phyloP scores from a whole-genome alignment of 139 green algal genomes.

The Tetradesmus obliquus region DNA sequence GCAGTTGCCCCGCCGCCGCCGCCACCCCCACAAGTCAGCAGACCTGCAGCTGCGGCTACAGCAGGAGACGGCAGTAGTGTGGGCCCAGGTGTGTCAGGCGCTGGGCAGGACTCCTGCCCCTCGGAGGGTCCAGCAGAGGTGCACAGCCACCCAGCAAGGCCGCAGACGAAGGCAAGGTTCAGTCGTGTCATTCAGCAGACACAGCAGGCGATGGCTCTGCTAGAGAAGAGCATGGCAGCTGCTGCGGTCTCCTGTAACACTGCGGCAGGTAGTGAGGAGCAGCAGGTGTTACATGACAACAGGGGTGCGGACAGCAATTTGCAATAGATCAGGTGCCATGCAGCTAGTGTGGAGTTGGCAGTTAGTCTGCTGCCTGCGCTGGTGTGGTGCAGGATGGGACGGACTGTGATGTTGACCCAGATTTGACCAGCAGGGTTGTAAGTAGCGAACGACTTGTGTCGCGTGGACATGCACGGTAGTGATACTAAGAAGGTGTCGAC shows the following conservation, averaged over 20 bases:
- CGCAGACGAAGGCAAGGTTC: constrained; percentile 34
- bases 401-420: too few species aligned
- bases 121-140: not conserved
- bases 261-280: not conserved
- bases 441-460: too few species aligned
- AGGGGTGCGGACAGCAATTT: not conserved
- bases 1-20: not conserved
- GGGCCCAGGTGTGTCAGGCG: not conserved
- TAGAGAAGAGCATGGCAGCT: constrained; percentile 14
- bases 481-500: too few species aligned
- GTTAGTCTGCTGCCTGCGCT: too few species aligned
- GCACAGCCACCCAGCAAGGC: not conserved
- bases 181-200: constrained; percentile 32
- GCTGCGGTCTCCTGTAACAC: not conserved
- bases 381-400: too few species aligned
- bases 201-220: constrained; percentile 14
- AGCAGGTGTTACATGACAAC: not conserved
- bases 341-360: too few species aligned
- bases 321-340: not conserved
- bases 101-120: not conserved
- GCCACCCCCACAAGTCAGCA: not conserved
- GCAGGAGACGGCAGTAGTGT: constrained; percentile 1
- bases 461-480: too few species aligned
- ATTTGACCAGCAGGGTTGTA: too few species aligned
- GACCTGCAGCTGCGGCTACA: not conserved